Percentiles rank a stretch among this genome's conserved stretches.
Evolutionary conservation across 106 monocot genomes (phyloP).

Genomic region (Dioscorea dumetorum): DNA sequence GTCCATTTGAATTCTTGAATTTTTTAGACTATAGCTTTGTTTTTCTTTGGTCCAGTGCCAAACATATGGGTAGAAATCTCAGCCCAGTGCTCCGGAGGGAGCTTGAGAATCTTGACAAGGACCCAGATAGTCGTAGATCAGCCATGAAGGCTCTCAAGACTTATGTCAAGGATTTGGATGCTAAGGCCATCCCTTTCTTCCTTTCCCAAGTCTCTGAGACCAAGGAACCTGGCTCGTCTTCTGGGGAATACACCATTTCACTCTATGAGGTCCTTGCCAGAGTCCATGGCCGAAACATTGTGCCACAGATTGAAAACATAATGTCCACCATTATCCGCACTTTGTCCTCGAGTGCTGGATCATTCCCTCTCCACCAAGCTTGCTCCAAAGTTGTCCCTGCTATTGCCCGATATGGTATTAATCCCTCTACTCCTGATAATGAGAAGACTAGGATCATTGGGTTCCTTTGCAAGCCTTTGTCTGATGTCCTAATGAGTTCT

Average conservation of each 20-base stretch:
- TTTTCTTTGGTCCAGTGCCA: not conserved
- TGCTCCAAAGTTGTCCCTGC: slow-evolving; percentile 93
- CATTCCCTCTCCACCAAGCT: slow-evolving; percentile 87
- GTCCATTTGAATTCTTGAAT: too few relatives aligned
- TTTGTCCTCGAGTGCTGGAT: slow-evolving; percentile 67
- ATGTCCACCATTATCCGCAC: slow-evolving; percentile 77
- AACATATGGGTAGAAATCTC: slow-evolving; percentile 6
- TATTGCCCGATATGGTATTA: slow-evolving; percentile 90
- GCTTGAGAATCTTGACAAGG: slow-evolving; percentile 65
- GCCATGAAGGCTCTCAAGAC: slow-evolving; percentile 89
- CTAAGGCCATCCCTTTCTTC: slow-evolving; percentile 72
- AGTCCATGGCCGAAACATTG: slow-evolving; percentile 85
- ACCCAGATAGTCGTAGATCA: slow-evolving; percentile 68
- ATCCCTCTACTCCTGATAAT: slow-evolving; percentile 52
- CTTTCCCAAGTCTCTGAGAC: slow-evolving; percentile 81
- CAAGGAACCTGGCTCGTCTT: slow-evolving; percentile 37
- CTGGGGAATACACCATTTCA: slow-evolving; percentile 83
- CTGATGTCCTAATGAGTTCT: slow-evolving; percentile 56
- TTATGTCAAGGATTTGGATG: slow-evolving; percentile 75
- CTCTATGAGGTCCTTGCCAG: slow-evolving; percentile 89
- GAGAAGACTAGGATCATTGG: slow-evolving; percentile 69
- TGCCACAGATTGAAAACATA: slow-evolving; percentile 84
- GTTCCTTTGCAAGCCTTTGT: slow-evolving; percentile 70
- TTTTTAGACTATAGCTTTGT: too few relatives aligned
- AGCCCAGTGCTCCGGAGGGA: slow-evolving; percentile 10